Evolutionary conservation across 2,329 filamentous ascomycete species (phyloP).

Genomic region (Venturia oleaginea): DNA sequence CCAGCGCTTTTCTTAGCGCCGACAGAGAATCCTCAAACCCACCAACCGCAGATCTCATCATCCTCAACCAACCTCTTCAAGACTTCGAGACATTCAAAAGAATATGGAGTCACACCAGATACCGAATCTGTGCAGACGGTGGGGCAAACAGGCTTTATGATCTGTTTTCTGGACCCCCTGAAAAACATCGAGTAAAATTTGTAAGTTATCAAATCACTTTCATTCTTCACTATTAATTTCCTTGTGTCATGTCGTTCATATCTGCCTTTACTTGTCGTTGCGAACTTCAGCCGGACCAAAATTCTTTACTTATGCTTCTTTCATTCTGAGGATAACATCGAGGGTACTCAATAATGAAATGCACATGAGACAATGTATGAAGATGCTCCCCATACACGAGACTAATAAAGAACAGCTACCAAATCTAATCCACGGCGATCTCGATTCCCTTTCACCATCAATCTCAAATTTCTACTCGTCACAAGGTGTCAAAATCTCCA

Average conservation of each 20-base stretch:
- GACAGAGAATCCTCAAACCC: not conserved
- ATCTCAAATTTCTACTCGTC: slow-evolving; percentile 58
- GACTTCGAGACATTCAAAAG: slow-evolving; percentile 36
- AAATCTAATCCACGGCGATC: slow-evolving; percentile 72
- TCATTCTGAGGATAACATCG: too few species aligned
- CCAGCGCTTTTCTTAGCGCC: not conserved
- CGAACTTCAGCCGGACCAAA: too few species aligned
- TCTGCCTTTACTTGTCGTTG: too few species aligned
- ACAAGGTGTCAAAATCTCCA: slow-evolving; percentile 52
- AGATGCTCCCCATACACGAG: not conserved
- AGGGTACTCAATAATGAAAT: too few species aligned
- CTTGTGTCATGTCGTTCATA: too few species aligned
- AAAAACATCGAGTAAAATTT: slow-evolving; percentile 21
- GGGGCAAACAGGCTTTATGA: slow-evolving; percentile 71
- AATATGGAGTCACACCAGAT: slow-evolving; percentile 45
- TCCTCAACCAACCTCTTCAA: slow-evolving; percentile 53
- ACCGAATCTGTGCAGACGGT: slow-evolving; percentile 78
- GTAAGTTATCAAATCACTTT: slow-evolving; percentile 19
- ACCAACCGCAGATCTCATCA: slow-evolving; percentile 37
- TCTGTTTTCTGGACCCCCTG: slow-evolving; percentile 29
- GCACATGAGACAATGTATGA: too few species aligned
- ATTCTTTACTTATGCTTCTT: too few species aligned
- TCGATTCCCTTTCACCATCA: slow-evolving; percentile 67
- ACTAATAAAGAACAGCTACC: slow-evolving; percentile 23
- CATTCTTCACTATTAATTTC: too few species aligned